Evolutionary conservation across 257 asterid species (phyloP).

Genomic region (Solanum pennellii): DNA sequence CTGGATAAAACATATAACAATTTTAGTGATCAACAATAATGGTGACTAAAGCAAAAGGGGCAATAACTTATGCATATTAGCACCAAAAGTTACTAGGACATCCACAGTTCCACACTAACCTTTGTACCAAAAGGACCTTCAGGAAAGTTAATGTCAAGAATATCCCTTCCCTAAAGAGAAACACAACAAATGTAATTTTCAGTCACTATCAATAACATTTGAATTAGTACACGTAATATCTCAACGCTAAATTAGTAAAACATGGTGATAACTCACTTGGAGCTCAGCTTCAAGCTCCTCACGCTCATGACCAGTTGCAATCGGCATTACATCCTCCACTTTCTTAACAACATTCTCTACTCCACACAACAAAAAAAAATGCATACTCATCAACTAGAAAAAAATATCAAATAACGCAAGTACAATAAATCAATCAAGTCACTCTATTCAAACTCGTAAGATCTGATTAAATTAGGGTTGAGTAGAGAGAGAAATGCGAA

Average conservation of each 20-base stretch:
- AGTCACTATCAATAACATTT: not conserved
- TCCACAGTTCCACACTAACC: conserved; percentile 34
- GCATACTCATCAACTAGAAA: not conserved
- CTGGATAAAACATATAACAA: not conserved
- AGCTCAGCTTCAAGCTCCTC: conserved; percentile 92
- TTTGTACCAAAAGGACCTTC: conserved; percentile 88
- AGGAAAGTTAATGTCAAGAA: conserved; percentile 55
- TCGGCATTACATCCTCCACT: conserved; percentile 87
- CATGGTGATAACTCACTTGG: conserved; percentile 33
- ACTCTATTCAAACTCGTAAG: not conserved
- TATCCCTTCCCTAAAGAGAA: conserved; percentile 42
- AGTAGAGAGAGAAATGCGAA: not conserved
- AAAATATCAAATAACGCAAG: not conserved
- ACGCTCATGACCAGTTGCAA: conserved; percentile 95
- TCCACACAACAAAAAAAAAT: not conserved
- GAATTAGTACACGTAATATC: not conserved
- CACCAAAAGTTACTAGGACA: not conserved
- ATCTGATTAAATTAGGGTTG: conserved; percentile 16
- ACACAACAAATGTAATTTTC: not conserved
- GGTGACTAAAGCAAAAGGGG: not conserved
- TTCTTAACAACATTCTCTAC: conserved; percentile 40
- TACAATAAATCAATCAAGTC: not conserved
- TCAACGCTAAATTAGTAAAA: not conserved
- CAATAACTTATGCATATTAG: not conserved
- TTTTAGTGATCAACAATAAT: not conserved